These are phyloP conservation scores for Penicillium waksmanii DNA, from an alignment of 495 filamentous ascomycete genomes.

Conservation along the genomic window DNA sequence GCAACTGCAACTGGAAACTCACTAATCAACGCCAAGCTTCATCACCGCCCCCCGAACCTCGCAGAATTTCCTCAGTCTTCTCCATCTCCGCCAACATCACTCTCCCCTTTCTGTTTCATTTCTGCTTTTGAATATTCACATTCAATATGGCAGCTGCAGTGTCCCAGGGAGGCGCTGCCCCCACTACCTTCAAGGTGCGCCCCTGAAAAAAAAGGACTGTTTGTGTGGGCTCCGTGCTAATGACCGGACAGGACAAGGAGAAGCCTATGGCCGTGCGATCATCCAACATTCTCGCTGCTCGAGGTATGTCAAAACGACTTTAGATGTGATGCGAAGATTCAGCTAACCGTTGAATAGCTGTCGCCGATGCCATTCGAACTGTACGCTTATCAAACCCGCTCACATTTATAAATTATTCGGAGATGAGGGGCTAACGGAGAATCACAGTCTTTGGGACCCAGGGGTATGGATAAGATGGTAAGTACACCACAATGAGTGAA, in stretches of 20 bases:
- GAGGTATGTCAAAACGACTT: conserved; percentile 62
- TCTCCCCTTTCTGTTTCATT: conserved; percentile 26
- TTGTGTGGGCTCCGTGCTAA: conserved; percentile 52
- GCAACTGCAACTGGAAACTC: conserved; percentile 33
- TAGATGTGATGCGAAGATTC: background rate
- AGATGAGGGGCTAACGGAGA: conserved; percentile 50
- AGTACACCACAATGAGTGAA: conserved; percentile 8
- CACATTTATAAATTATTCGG: conserved; percentile 16
- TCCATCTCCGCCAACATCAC: conserved; percentile 34
- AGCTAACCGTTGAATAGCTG: conserved; percentile 59
- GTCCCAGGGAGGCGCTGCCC: conserved; percentile 58
- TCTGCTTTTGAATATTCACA: conserved; percentile 34
- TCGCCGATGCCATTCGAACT: conserved; percentile 95
- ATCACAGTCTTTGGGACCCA: conserved; percentile 67
- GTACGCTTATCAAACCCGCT: conserved; percentile 42
- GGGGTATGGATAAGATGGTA: conserved; percentile 97
- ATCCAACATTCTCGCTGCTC: conserved; percentile 93
- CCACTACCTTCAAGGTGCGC: conserved; percentile 80
- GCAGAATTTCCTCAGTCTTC: conserved; percentile 50
- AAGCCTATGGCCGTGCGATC: conserved; percentile 96
- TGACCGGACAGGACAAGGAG: conserved; percentile 79
- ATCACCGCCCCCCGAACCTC: conserved; percentile 61
- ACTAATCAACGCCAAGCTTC: conserved; percentile 52
- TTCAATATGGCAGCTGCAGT: conserved; percentile 69
- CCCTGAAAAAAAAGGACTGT: conserved; percentile 29